phyloP scores from a whole-genome alignment of 306 rosid genomes.

The Mucuna pruriens region DNA sequence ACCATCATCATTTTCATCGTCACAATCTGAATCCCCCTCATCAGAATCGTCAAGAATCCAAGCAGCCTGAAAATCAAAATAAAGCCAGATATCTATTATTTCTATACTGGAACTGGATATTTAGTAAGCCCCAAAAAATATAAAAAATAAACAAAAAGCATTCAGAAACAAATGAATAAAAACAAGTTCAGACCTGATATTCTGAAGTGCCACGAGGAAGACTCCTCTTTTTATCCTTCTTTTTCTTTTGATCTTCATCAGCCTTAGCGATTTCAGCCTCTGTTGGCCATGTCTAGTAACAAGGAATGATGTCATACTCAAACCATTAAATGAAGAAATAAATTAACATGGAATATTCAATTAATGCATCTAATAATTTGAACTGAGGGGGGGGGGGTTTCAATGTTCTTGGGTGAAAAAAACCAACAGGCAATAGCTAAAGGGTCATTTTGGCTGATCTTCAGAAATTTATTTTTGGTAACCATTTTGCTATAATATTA shows the following conservation, averaged over 20 bases:
- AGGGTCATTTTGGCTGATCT: constrained; percentile 7
- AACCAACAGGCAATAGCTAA: not conserved
- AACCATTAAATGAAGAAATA: not conserved
- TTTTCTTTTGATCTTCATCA: constrained; percentile 60
- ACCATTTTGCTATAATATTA: not conserved
- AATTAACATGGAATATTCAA: not conserved
- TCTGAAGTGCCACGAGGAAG: constrained; percentile 94
- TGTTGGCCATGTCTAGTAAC: constrained; percentile 93
- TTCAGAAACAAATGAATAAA: constrained; percentile 18
- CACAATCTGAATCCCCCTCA: constrained; percentile 56
- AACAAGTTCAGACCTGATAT: constrained; percentile 69
- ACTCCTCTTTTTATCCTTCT: constrained; percentile 57
- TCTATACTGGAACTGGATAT: constrained; percentile 3
- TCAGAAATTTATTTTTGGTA: not conserved
- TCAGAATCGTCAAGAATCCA: constrained; percentile 81
- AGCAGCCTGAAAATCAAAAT: constrained; percentile 69
- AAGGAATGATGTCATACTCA: constrained; percentile 32
- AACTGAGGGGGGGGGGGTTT: not conserved
- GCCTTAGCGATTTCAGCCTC: constrained; percentile 80
- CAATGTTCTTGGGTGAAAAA: not conserved
- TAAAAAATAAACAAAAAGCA: not conserved
- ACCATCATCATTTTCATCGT: constrained; percentile 62
- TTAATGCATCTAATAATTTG: not conserved
- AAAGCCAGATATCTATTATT: constrained; percentile 11
- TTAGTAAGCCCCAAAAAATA: not conserved